phyloP scores from a whole-genome alignment of 1,139 yeast genomes.

The Sugiyamaella sp. region DNA sequence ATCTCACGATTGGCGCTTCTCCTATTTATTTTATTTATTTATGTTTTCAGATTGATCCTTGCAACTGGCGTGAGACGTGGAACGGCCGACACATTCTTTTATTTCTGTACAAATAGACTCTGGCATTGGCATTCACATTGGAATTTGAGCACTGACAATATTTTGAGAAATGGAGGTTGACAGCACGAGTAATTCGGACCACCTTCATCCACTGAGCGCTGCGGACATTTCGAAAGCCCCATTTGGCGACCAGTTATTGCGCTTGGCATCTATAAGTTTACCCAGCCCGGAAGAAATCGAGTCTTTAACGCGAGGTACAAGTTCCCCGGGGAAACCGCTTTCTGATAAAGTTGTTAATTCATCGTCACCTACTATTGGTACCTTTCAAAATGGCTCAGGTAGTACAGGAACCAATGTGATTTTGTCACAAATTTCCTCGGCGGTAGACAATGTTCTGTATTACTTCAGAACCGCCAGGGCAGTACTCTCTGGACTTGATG shows the following conservation, averaged over 20 bases:
- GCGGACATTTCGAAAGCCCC: slow-evolving; percentile 24
- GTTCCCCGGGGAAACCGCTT: slow-evolving; percentile 8
- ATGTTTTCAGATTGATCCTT: not conserved
- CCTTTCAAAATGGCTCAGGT: not conserved
- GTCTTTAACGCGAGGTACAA: not conserved
- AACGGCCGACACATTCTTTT: not conserved
- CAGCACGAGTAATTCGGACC: too few relatives aligned
- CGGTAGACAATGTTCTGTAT: slow-evolving; percentile 29
- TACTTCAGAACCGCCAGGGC: slow-evolving; percentile 32
- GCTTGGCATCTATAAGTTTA: slow-evolving; percentile 22
- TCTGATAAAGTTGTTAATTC: slow-evolving; percentile 9
- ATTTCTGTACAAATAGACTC: not conserved
- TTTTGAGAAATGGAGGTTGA: not conserved
- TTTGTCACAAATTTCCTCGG: slow-evolving; percentile 14
- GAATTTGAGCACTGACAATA: not conserved
- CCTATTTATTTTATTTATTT: not conserved
- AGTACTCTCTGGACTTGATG: slow-evolving; percentile 31
- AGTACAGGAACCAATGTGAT: not conserved
- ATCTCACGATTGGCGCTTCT: too few relatives aligned
- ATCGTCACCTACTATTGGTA: not conserved
- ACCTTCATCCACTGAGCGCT: slow-evolving; percentile 10
- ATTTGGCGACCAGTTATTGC: slow-evolving; percentile 28
- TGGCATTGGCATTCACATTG: not conserved
- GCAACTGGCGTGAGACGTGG: not conserved
- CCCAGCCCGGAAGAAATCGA: slow-evolving; percentile 21